phyloP scores from a whole-genome alignment of 345 rosid genomes.

The Eucalyptus sp. region DNA sequence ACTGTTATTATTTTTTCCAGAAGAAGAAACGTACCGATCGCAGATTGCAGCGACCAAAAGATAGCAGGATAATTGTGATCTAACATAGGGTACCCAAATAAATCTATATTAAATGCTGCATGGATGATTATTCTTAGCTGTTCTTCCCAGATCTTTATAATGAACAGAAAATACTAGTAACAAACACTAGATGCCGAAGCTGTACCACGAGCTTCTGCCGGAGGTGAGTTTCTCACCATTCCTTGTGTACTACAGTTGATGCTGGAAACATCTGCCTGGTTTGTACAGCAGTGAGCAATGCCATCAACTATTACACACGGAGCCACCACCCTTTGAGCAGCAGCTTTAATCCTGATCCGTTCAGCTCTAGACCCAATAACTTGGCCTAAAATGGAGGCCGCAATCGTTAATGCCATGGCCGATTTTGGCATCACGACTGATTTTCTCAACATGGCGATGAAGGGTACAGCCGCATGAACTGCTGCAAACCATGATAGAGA shows the following conservation, averaged over 20 bases:
- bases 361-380: slow-evolving; percentile 89
- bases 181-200: slow-evolving; percentile 28
- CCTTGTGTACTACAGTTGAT: slow-evolving; percentile 21
- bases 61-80: neutral
- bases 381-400: slow-evolving; percentile 81
- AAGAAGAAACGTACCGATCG: neutral
- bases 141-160: neutral
- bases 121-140: neutral
- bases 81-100: neutral
- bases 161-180: slow-evolving; percentile 1
- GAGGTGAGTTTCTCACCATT: slow-evolving; percentile 1
- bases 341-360: slow-evolving; percentile 46
- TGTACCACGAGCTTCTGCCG: neutral
- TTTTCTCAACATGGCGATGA: slow-evolving; percentile 86
- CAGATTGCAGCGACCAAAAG: neutral
- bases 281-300: neutral
- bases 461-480: slow-evolving; percentile 90
- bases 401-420: slow-evolving; percentile 84
- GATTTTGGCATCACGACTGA: slow-evolving; percentile 77
- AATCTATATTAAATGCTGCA: neutral
- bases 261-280: slow-evolving; percentile 1
- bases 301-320: neutral
- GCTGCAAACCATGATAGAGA: slow-evolving; percentile 80
- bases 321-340: neutral
- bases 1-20: neutral